Base-by-base conservation (phyloP, 257 asterid species). In the Solanum chiquidenum region DNA sequence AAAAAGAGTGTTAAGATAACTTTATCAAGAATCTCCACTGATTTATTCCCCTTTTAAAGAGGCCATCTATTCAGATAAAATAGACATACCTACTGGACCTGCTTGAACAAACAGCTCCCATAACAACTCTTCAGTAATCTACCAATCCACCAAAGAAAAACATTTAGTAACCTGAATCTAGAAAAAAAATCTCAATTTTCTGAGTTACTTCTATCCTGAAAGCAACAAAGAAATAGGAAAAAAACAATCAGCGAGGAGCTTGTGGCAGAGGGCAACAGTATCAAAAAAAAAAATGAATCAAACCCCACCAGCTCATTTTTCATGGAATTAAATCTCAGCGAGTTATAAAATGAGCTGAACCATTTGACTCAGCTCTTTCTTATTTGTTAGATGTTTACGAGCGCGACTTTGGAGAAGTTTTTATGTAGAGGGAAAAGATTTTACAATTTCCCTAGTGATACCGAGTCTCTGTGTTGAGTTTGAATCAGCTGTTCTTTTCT, bases 91-190 rank as follows among this genome's bases (percentile, higher is more conserved):
- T 85, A 96, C 98, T 37, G 99, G 98, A 58, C 99, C 98, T 29
- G 98, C 99, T 92, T 95, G 99, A 89, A 96, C 98, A 89, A 96
- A 94, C 87, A 96, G 87, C 92, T 95, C 99, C 98, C 99, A 96
- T 12, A 96, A 89, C 85, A 95, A 90, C 93, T 95, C 99, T 90
- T 96, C 99, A 83, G 98, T 84, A 27, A 94, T 95, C 99, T 96
- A 93, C 84, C 87, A 85, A 87, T 74, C 20, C 11, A 74, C 46
- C 44, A 73, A 35, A 37, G 44, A 35, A 37, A 21, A 37, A 74
- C 29, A 35, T 89, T 96, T 96, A 77, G 96, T 60, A 40, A 27
- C 7, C 66, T 44, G 71, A 89, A 37, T 58, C 25, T 58, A 60
- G 73, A 86, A 40, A 75, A 85, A 31, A 16, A 31, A 23, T 68